Base-by-base conservation (phyloP, 2,329 filamentous ascomycete species). In the Xylariaceae sp. region DNA sequence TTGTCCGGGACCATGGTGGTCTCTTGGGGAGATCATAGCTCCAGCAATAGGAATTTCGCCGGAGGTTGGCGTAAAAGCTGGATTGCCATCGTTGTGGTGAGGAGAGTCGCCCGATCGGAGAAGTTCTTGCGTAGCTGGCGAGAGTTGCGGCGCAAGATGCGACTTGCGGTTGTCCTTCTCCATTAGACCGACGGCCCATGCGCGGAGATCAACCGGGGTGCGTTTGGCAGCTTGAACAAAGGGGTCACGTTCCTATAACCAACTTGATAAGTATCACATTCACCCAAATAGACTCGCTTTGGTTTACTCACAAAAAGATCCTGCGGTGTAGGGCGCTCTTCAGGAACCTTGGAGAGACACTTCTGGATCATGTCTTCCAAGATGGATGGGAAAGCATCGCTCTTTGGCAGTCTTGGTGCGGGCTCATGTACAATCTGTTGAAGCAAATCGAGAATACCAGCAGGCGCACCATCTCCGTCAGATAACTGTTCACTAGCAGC, bases 341-440 rank as follows among this genome's bases (percentile, higher is more conserved):
- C 87, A 0, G 93, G 87, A 47, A 87, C 82, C 71, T 98, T 98
- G 64, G 84, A 83, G 51, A 98, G 71, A 67, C 93, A 98, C 64
- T 94, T 95, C 52, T 93, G 89, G 44, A 97, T 91, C 81, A 97
- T 95, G 51, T 97, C 89, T 56, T 97, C 91, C 35, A 98, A 69
- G 50, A 97, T 97, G 19, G 82, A 79, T 1, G 93, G 93, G 73
- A 98, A 98, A 2, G 93, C 93, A 61, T 97, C 93, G 60, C 90
- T 96, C 78, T 96, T 95, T 32, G 93, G 93, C 38, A 98, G 76
- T 62, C 81, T 90, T 1, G 93, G 93, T 3, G 93, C 89, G 3
- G 90, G 89, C 65, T 98, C 93, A 61, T 97, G 86, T 18, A 98
- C 93, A 63, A 98, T 98, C 63, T 95, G 90, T 66, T 98, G 93